Evolutionary conservation across 23 red algal genomes (phyloP).

Genomic region (Gracilariopsis chorda): DNA sequence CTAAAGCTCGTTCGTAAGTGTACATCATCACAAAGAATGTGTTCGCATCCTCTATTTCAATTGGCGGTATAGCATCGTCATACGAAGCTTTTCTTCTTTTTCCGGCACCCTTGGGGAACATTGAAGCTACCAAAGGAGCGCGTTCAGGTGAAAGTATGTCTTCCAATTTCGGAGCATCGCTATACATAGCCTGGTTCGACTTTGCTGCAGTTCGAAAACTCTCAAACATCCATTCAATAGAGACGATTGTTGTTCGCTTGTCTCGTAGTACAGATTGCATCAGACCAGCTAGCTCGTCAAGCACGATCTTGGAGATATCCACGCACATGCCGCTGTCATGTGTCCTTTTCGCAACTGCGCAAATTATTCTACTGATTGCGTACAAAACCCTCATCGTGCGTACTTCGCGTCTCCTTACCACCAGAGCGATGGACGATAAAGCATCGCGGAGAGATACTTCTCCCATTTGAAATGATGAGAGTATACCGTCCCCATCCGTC

Average conservation of each 20-base stretch:
- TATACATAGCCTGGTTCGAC: neutral
- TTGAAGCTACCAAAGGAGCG: conserved; percentile 11
- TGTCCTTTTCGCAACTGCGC: conserved; percentile 3
- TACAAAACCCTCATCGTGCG: conserved; percentile 42
- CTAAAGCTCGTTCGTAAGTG: conserved; percentile 23
- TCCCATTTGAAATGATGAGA: conserved; percentile 40
- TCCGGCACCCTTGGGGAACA: conserved; percentile 36
- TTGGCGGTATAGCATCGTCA: conserved; percentile 33
- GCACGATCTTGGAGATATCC: conserved; percentile 44
- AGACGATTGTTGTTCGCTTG: conserved; percentile 56
- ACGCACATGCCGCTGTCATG: neutral
- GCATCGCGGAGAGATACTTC: conserved; percentile 45
- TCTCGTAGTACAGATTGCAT: conserved; percentile 17
- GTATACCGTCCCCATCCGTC: conserved; percentile 39
- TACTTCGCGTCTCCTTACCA: conserved; percentile 61
- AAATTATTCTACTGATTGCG: conserved; percentile 41
- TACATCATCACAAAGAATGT: conserved; percentile 39
- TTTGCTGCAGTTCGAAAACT: conserved; percentile 22
- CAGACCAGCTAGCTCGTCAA: conserved; percentile 50
- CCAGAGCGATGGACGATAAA: conserved; percentile 47
- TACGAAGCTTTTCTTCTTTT: conserved; percentile 3
- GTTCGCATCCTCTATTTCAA: conserved; percentile 46
- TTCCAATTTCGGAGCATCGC: conserved; percentile 6
- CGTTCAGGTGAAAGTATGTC: conserved; percentile 7
- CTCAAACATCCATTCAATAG: conserved; percentile 54